Evolutionary conservation across 495 filamentous ascomycete species (phyloP).

Genomic region (Neurospora tetrasperma): DNA sequence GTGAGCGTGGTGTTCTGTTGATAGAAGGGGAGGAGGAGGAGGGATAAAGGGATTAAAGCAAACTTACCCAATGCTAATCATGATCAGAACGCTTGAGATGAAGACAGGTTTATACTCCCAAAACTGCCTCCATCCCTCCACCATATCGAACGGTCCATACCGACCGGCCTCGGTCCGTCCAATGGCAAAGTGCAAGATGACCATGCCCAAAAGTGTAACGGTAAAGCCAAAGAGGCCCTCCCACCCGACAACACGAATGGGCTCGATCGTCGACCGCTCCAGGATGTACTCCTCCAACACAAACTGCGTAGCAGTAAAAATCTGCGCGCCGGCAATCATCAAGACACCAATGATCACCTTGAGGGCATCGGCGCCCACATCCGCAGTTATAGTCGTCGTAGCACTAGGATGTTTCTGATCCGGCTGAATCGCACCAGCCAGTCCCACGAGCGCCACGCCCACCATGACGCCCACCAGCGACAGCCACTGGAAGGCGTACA

Average conservation of each 20-base stretch:
- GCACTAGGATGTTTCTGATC: constrained; percentile 41
- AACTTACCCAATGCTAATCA: constrained; percentile 90
- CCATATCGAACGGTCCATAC: constrained; percentile 81
- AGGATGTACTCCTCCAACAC: constrained; percentile 92
- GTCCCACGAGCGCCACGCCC: constrained; percentile 81
- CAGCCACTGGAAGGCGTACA: constrained; percentile 80
- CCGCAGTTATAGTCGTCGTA: constrained; percentile 10
- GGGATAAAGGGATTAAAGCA: too few relatives aligned
- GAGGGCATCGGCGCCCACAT: constrained; percentile 46
- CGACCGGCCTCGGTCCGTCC: constrained; percentile 63
- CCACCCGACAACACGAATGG: constrained; percentile 89
- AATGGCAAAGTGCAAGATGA: constrained; percentile 64
- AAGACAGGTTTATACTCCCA: constrained; percentile 56
- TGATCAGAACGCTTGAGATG: constrained; percentile 72
- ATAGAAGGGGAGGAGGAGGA: too few relatives aligned
- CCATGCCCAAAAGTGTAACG: constrained; percentile 71
- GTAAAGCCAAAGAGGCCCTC: constrained; percentile 86
- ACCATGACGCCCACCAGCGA: constrained; percentile 76
- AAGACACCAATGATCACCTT: constrained; percentile 71
- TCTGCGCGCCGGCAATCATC: constrained; percentile 85
- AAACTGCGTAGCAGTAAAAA: constrained; percentile 94
- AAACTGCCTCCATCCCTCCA: constrained; percentile 74
- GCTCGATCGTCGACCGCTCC: constrained; percentile 79
- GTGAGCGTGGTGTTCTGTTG: not conserved
- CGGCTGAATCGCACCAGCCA: constrained; percentile 72